Base-by-base conservation (phyloP, 345 rosid genomes). In the Barbarea vulgaris region DNA sequence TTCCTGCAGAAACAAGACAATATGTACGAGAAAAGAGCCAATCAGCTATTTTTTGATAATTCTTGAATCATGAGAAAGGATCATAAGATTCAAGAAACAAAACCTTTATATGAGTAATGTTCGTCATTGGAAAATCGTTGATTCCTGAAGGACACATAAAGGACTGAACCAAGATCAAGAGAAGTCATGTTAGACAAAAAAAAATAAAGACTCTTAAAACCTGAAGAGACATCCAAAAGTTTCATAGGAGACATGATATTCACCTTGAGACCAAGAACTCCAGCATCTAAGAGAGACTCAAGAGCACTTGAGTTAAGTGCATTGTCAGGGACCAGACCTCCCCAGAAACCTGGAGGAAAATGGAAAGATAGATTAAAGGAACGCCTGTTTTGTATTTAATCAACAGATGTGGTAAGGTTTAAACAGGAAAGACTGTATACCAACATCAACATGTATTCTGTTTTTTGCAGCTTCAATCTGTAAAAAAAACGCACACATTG, bases 71-170 rank as follows among this genome's bases (percentile, higher is more conserved):
- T 57, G 31, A 24, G 31, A 57, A 19, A 24, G 24, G 21, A 41
- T 24, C 47, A 67, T 18, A 61, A 42, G 52, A 73, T 7, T 50
- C 8, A 13, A 69, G 46, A 41, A 47, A 53, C 19, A 82, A 6
- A 52, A 90, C 97, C 97, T 92, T 92, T 62, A 95, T 92, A 65
- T 95, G 99, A 79, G 79, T 84, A 39, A 81, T 79, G 72, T 85
- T 87, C 60, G 99, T 92, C 99, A 95, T 95, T 12, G 97, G 97
- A 55, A 95, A 95, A 87, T 95, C 99, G 19, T 89, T 78, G 82
- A 92, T 92, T 75, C 97, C 99, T 3, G 99, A 95, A 59, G 97
- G 97, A 77, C 97, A 95, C 97, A 95, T 92, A 76, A 95, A 95
- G 46, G 99, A 90, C 99, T 95, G 74, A 83, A 81, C 37, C 72